Base-by-base conservation (phyloP, 2,329 filamentous ascomycete species). In the Exophiala calicioides region DNA sequence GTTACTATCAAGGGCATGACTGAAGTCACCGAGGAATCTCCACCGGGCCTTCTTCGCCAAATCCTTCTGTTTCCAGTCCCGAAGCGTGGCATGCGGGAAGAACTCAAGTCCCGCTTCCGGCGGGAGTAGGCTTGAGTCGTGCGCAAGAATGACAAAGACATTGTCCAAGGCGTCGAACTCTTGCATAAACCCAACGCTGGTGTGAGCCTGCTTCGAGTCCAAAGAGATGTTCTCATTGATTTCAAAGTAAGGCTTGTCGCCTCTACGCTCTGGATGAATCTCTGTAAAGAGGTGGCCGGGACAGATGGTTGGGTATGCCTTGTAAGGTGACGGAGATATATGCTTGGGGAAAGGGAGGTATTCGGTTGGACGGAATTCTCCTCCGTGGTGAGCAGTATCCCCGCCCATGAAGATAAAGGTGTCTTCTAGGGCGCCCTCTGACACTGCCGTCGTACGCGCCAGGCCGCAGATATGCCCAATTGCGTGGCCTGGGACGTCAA, bases 361-460 rank as follows among this genome's bases (percentile, higher is more conserved):
- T 36, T 52, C 37, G 3, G 55, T 61, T 3, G 65, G 64, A 12
- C 67, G 50, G 18, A 68, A 56, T 9, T 56, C 53, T 3, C 63
- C 64, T 0, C 60, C 61, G 42, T 75, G 68, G 49, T 77, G 74
- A 18, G 65, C 69, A 4, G 67, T 62, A 56, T 78, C 76, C 8
- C 70, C 75, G 13, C 72, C 75, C 64, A 78, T 71, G 55, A 77
- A 68, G 20, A 78, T 65, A 55, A 78, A 79, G 0, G 62, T 59
- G 9, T 43, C 36, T 16, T 58, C 59, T 47, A 31, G 61, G 60
- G 5, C 44, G 23, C 31, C 62, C 58, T 35, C 65, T 58, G 73
- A 59, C 7, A 74, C 61, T 1, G 59, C 55, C 0, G 65, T 65
- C 0, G 69, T 72, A 4, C 76, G 64, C 1, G 72, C 76, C 0